Evolutionary conservation across 768 basidiomycete genomes (phyloP), one percentile per base, ranked within the genome.

Genomic region (Russula ochroleuca): DNA sequence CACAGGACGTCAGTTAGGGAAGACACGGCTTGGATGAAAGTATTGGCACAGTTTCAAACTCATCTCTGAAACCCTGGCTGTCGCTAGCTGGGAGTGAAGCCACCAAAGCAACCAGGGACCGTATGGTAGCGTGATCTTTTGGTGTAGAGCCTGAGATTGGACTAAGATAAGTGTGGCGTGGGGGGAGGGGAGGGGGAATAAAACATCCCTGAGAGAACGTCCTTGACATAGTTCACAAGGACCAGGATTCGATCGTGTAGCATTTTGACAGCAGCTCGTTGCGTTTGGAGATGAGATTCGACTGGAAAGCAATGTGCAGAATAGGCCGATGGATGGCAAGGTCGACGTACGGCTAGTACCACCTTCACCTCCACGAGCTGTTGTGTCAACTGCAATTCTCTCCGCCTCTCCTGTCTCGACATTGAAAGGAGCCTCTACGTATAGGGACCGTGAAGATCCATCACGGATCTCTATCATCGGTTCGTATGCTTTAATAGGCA

Each of bases 401-500:
- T 99, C 97, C 17, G 97, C 97, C 76, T 99, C 97, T 38, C 96
- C 97, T 0, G 96, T 98, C 75, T 98, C 96, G 19, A 99, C 88
- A 55, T 84, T 87, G 76, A 87, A 98, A 4, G 88, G 78, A 1
- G 88, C 91, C 70, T 93, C 89, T 50, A 96, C 85, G 70, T 91
- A 96, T 13, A 88, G 86, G 1, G 86, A 84, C 58, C 87, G 85
- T 57, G 87, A 85, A 71, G 80, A 86, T 52, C 88, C 82, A 67
- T 91, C 90, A 61, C 85, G 81, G 48, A 95, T 87, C 72, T 94
- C 93, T 47, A 94, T 82, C 1, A 90, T 88, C 0, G 92, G 89
- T 72, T 98, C 95, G 70, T 91, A 99, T n/a, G 95, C 88, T 69
- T 87, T 90, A 72, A 98, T 82, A 9, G 97, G 97, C 7, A 99